These are phyloP conservation scores for Heracleum sosnowskyi DNA, from an alignment of 129 eudicot species.

Conservation along the genomic window DNA sequence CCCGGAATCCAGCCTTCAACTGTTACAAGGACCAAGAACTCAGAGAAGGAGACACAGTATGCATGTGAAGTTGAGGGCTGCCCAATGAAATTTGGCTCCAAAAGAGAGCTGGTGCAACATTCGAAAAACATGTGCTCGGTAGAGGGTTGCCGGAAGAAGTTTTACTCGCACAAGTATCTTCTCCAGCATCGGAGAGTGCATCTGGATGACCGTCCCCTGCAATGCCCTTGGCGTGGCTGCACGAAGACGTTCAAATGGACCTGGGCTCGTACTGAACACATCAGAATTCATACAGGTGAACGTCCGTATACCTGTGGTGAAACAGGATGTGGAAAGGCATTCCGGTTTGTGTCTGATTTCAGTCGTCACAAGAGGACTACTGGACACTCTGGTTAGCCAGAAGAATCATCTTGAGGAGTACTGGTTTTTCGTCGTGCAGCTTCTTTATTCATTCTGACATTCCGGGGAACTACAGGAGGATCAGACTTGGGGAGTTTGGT, in stretches of 20 bases:
- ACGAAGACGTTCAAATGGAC: slow-evolving; percentile 95
- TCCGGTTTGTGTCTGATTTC: slow-evolving; percentile 89
- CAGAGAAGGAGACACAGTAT: slow-evolving; percentile 21
- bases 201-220: slow-evolving; percentile 75
- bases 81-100: slow-evolving; percentile 73
- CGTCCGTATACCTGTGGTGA: slow-evolving; percentile 73
- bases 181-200: slow-evolving; percentile 92
- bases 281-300: slow-evolving; percentile 82
- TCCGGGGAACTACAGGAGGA: too few relatives aligned
- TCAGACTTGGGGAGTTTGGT: too few relatives aligned
- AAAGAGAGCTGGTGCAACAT: slow-evolving; percentile 60
- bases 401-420: too few relatives aligned
- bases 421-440: too few relatives aligned
- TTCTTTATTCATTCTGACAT: too few relatives aligned
- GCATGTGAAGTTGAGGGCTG: slow-evolving; percentile 75
- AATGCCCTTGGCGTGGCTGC: slow-evolving; percentile 96
- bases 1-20: neutral
- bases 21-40: neutral
- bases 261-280: slow-evolving; percentile 91
- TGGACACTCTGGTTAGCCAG: slow-evolving; percentile 50
- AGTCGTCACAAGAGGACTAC: slow-evolving; percentile 96
- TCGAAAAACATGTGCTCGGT: slow-evolving; percentile 67
- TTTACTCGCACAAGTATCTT: slow-evolving; percentile 83
- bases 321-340: slow-evolving; percentile 83
- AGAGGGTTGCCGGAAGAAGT: slow-evolving; percentile 75